Percentiles rank a stretch among this genome's conserved stretches.
phyloP scores from a whole-genome alignment of 2,329 filamentous ascomycete genomes.

The Cadophora sp. region DNA sequence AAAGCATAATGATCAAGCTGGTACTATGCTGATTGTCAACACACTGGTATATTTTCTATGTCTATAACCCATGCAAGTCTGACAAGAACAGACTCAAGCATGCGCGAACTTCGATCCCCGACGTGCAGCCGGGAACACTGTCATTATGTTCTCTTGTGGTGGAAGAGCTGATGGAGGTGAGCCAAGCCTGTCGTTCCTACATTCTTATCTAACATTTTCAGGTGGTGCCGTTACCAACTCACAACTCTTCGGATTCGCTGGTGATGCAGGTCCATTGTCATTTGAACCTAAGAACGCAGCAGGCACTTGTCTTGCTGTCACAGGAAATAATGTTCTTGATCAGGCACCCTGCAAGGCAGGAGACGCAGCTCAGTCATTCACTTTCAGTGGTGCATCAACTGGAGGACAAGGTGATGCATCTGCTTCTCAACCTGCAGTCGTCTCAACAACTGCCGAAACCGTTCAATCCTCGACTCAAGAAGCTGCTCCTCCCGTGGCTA shows the following conservation, averaged over 20 bases:
- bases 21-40: constrained; percentile 59
- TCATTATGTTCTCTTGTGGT: constrained; percentile 64
- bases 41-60: constrained; percentile 49
- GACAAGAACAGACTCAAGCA: constrained; percentile 54
- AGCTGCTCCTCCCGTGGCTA: constrained; percentile 11
- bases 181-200: constrained; percentile 24
- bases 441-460: constrained; percentile 5
- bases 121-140: constrained; percentile 57
- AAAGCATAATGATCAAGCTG: constrained; percentile 55
- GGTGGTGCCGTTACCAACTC: constrained; percentile 57
- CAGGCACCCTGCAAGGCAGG: constrained; percentile 51
- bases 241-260: constrained; percentile 57
- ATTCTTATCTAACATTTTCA: constrained; percentile 31
- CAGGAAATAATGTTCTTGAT: constrained; percentile 50
- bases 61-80: background rate
- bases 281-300: constrained; percentile 54
- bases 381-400: constrained; percentile 34
- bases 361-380: constrained; percentile 53
- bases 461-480: constrained; percentile 10
- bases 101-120: constrained; percentile 65
- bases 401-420: background rate
- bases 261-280: constrained; percentile 49
- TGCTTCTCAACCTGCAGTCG: background rate
- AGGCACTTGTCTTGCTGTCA: constrained; percentile 55
- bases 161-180: constrained; percentile 60